phyloP scores from a whole-genome alignment of 352 stramenopile genomes.

The Phytophthora meadii region DNA sequence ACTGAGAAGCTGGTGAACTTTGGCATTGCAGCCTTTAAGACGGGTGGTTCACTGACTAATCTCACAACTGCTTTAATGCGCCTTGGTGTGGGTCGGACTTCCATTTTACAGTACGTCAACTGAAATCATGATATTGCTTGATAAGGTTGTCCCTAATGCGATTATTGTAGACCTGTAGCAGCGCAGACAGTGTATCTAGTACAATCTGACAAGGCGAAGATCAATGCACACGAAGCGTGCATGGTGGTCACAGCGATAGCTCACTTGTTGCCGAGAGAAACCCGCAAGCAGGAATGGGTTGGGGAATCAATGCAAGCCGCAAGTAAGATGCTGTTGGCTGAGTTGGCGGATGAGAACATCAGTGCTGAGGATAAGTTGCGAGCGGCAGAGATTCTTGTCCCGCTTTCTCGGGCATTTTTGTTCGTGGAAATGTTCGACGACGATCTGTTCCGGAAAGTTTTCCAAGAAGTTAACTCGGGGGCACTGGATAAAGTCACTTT shows the following conservation, averaged over 20 bases:
- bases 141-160: background rate
- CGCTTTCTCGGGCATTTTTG: constrained; percentile 57
- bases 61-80: constrained; percentile 57
- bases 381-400: constrained; percentile 42
- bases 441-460: constrained; percentile 49
- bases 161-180: constrained; percentile 46
- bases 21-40: constrained; percentile 58
- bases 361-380: constrained; percentile 29
- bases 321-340: constrained; percentile 45
- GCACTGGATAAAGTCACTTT: constrained; percentile 44
- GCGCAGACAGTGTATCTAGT: constrained; percentile 52
- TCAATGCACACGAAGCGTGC: constrained; percentile 55
- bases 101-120: constrained; percentile 62
- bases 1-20: constrained; percentile 77
- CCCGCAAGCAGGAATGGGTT: constrained; percentile 59
- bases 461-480: constrained; percentile 51
- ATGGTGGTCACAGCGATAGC: constrained; percentile 56
- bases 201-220: constrained; percentile 29
- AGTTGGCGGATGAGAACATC: constrained; percentile 28
- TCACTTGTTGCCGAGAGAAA: constrained; percentile 60
- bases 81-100: constrained; percentile 60
- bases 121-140: background rate
- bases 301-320: constrained; percentile 46
- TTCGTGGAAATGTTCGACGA: constrained; percentile 67
- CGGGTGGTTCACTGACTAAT: constrained; percentile 45